phyloP scores from a whole-genome alignment of 2,329 filamentous ascomycete genomes.

The Torrubiella hemipterigena region DNA sequence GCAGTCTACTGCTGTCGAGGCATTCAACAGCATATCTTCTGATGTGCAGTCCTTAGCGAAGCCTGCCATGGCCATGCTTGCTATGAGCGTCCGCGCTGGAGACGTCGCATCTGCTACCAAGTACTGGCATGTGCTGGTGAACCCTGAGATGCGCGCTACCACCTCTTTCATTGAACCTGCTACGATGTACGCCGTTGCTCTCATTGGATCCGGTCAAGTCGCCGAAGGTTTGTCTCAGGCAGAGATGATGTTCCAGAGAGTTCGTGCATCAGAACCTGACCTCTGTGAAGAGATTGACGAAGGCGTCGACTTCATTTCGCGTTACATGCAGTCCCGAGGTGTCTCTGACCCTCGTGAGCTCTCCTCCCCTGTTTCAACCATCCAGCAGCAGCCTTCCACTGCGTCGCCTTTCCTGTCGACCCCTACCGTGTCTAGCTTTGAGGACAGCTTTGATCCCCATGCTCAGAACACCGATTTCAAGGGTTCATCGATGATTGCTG shows the following conservation, averaged over 20 bases:
- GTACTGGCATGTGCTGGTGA: conserved; percentile 68
- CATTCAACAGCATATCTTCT: conserved; percentile 47
- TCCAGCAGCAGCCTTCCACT: conserved; percentile 28
- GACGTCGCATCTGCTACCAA: conserved; percentile 65
- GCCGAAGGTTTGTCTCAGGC: conserved; percentile 70
- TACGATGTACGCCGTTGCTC: conserved; percentile 78
- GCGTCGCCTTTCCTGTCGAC: conserved; percentile 42
- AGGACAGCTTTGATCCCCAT: conserved; percentile 86
- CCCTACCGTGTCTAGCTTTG: conserved; percentile 47
- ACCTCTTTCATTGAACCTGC: conserved; percentile 71
- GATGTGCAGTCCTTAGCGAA: conserved; percentile 36
- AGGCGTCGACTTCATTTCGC: conserved; percentile 56
- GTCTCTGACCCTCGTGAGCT: conserved; percentile 43
- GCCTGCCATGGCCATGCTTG: conserved; percentile 70
- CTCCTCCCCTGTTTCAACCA: conserved; percentile 30
- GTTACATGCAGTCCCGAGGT: conserved; percentile 45
- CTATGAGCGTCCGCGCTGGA: conserved; percentile 73
- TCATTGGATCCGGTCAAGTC: conserved; percentile 76
- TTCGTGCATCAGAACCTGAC: conserved; percentile 53
- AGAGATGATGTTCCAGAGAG: conserved; percentile 76
- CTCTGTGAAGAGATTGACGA: conserved; percentile 76
- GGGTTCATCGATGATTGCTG: conserved; percentile 80
- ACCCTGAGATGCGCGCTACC: conserved; percentile 45
- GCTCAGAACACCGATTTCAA: conserved; percentile 85
- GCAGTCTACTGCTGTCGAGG: conserved; percentile 52